A percentile compares a stretch with the other conserved stretches of the same genome.
Conservation (phyloP, 2,329 filamentous ascomycete genomes). For the Neurospora crassa region DNA sequence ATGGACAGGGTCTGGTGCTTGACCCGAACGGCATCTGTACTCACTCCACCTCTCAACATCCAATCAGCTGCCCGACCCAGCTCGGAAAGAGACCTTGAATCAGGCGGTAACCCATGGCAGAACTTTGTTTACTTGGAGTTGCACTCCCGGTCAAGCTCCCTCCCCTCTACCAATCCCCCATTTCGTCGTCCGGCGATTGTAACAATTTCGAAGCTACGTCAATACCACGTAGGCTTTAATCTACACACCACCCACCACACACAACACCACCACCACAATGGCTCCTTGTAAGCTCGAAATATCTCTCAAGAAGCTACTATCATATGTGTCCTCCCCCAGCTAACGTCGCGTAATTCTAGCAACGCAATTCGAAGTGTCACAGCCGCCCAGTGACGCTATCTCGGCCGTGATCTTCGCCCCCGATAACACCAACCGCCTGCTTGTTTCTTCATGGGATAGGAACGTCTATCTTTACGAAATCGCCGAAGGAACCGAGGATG, state of each 20-base stretch:
- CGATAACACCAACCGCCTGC: slow-evolving; percentile 59
- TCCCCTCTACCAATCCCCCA: neutral
- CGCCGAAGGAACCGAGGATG: slow-evolving; percentile 46
- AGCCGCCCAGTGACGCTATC: slow-evolving; percentile 78
- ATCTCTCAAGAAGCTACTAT: neutral
- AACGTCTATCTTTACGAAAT: slow-evolving; percentile 85
- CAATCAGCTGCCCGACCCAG: neutral
- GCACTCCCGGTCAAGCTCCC: neutral
- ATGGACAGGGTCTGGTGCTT: neutral
- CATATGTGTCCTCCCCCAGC: neutral
- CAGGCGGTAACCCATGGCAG: neutral
- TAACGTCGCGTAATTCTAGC: slow-evolving; percentile 27
- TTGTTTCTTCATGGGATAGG: slow-evolving; percentile 94
- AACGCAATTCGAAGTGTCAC: slow-evolving; percentile 72
- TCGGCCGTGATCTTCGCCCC: slow-evolving; percentile 82
- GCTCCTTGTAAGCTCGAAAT: neutral
- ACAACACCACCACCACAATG: neutral
- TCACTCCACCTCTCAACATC: neutral
- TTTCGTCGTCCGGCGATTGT: neutral
- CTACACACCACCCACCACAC: neutral
- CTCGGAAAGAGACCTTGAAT: neutral
- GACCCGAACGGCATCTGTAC: neutral
- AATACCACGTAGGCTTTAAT: neutral
- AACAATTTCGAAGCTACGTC: neutral
- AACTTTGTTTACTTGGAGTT: neutral